Conservation (phyloP, 2,329 filamentous ascomycete species). For the Microsporum ferrugineum region DNA sequence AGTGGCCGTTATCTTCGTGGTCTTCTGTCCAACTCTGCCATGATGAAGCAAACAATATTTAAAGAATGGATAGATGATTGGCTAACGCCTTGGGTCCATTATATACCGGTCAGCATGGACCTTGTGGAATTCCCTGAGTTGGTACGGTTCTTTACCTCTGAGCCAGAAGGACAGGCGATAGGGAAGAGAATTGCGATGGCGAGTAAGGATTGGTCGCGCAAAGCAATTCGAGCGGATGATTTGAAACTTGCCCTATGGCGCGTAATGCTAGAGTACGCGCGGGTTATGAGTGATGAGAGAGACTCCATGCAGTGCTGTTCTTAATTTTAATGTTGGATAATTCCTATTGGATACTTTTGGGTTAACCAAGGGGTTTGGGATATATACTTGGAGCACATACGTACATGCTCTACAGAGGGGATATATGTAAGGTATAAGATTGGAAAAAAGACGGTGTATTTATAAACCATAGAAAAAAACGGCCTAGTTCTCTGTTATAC, state of each 20-base stretch:
- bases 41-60: constrained; percentile 44
- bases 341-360: background rate
- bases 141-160: constrained; percentile 37
- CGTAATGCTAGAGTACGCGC: constrained; percentile 44
- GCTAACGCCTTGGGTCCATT: constrained; percentile 47
- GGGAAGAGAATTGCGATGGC: constrained; percentile 43
- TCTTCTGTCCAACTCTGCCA: constrained; percentile 37
- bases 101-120: constrained; percentile 42
- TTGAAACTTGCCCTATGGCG: constrained; percentile 51
- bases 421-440: background rate
- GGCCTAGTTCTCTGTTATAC: background rate
- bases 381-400: background rate
- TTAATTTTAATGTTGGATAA: background rate
- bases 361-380: background rate
- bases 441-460: background rate
- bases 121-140: constrained; percentile 44
- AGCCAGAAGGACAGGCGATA: constrained; percentile 36
- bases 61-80: constrained; percentile 50
- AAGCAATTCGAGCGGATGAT: constrained; percentile 47
- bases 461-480: background rate
- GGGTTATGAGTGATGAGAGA: constrained; percentile 5
- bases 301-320: constrained; percentile 4
- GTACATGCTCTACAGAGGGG: background rate
- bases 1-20: constrained; percentile 44
- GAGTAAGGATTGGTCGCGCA: constrained; percentile 45